Evolutionary conservation across 179 eudicot genomes (phyloP).

Genomic region (Corrigiola litoralis): DNA sequence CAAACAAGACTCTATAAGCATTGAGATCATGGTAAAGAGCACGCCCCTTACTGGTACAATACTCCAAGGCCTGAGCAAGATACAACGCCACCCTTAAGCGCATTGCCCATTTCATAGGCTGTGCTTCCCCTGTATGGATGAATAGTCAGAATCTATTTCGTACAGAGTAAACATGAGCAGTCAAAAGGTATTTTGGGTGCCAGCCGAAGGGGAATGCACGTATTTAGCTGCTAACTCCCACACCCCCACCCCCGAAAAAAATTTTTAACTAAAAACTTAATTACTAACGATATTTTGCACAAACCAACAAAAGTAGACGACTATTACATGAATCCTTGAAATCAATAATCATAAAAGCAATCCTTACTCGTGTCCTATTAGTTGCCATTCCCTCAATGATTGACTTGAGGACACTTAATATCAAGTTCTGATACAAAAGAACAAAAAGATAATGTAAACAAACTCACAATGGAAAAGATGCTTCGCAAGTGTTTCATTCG

Average conservation of each 20-base stretch:
- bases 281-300: too few relatives aligned
- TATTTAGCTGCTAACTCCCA: too few relatives aligned
- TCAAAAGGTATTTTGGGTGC: too few relatives aligned
- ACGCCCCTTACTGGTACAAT: conserved; percentile 81
- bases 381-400: neutral
- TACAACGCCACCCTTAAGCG: conserved; percentile 78
- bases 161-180: neutral
- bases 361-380: too few relatives aligned
- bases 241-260: too few relatives aligned
- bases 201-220: too few relatives aligned
- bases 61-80: conserved; percentile 83
- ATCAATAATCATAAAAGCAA: neutral
- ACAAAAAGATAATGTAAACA: neutral
- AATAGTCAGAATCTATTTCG: neutral
- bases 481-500: conserved; percentile 84
- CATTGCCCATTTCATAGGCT: conserved; percentile 95
- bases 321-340: too few relatives aligned
- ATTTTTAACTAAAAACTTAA: too few relatives aligned
- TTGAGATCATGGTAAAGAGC: conserved; percentile 89
- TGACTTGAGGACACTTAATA: neutral
- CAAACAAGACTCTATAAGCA: conserved; percentile 86
- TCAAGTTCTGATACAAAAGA: neutral
- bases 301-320: too few relatives aligned
- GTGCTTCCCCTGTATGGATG: conserved; percentile 61
- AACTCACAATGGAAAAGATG: conserved; percentile 89